These are phyloP conservation scores for Myrica gale DNA, from an alignment of 306 rosid species.

Conservation along the genomic window DNA sequence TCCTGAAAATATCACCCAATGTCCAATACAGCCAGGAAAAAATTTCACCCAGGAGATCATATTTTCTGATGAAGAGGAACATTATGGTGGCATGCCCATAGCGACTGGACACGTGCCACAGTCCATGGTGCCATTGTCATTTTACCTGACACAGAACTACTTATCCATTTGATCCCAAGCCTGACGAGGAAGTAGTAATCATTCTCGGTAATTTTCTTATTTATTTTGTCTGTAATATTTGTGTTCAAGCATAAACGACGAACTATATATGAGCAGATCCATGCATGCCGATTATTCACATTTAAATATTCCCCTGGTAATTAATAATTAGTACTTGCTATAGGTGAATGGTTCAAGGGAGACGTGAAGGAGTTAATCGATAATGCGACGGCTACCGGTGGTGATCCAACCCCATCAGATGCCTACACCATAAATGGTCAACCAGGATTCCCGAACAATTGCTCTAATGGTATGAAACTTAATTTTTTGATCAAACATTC, in stretches of 20 bases:
- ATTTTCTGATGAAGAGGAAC: constrained; percentile 43
- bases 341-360: background rate
- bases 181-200: constrained; percentile 19
- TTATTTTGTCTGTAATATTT: no score
- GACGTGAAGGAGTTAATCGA: background rate
- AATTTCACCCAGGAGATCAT: constrained; percentile 30
- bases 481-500: no score
- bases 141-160: background rate
- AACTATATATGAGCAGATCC: no score
- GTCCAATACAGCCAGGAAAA: constrained; percentile 33
- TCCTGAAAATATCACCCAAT: constrained; percentile 41
- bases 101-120: constrained; percentile 39
- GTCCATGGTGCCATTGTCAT: constrained; percentile 36
- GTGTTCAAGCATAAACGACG: no score
- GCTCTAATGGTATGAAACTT: constrained; percentile 21
- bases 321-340: background rate
- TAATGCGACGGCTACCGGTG: background rate
- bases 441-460: constrained; percentile 29
- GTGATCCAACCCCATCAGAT: constrained; percentile 25
- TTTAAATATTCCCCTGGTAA: no score
- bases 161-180: constrained; percentile 26
- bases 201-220: constrained; percentile 16
- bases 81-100: constrained; percentile 51
- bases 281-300: no score
- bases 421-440: constrained; percentile 38